Conservation (phyloP, 2,329 filamentous ascomycete genomes). For the Penicillium verrucosum region DNA sequence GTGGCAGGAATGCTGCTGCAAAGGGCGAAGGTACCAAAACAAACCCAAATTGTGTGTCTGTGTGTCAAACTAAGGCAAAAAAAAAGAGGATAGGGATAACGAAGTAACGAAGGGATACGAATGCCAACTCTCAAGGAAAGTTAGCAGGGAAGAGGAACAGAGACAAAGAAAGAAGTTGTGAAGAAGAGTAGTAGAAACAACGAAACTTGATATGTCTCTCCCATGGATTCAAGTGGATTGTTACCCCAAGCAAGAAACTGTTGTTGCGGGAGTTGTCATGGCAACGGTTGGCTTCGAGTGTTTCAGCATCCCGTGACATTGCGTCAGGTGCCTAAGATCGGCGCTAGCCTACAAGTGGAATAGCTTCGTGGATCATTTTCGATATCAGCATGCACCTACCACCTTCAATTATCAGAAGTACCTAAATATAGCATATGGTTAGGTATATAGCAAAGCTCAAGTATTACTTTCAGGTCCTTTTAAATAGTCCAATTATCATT, state of each 20-base stretch:
- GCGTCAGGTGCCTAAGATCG: constrained; percentile 13
- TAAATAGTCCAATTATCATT: too few species aligned
- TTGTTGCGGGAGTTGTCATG: constrained; percentile 36
- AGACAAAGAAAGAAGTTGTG: constrained; percentile 10
- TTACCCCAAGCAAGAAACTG: constrained; percentile 26
- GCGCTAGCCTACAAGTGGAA: constrained; percentile 12
- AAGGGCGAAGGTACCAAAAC: constrained; percentile 14
- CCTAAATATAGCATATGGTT: background rate
- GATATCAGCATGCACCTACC: constrained; percentile 5
- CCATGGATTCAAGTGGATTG: constrained; percentile 27
- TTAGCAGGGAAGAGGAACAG: constrained; percentile 7
- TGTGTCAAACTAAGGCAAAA: background rate
- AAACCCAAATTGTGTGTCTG: constrained; percentile 10
- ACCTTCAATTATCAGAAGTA: background rate
- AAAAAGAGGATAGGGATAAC: constrained; percentile 19
- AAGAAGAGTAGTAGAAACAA: constrained; percentile 13
- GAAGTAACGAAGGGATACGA: constrained; percentile 26
- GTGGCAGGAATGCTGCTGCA: constrained; percentile 23
- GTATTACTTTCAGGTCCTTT: background rate
- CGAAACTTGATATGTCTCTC: constrained; percentile 24
- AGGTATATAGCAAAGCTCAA: background rate
- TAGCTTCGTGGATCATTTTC: constrained; percentile 4
- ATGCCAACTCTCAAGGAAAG: constrained; percentile 7
- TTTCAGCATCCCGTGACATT: constrained; percentile 15
- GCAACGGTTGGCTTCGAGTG: constrained; percentile 26